Evolutionary conservation across 345 rosid genomes (phyloP).

Genomic region (Aquilaria malaccensis): DNA sequence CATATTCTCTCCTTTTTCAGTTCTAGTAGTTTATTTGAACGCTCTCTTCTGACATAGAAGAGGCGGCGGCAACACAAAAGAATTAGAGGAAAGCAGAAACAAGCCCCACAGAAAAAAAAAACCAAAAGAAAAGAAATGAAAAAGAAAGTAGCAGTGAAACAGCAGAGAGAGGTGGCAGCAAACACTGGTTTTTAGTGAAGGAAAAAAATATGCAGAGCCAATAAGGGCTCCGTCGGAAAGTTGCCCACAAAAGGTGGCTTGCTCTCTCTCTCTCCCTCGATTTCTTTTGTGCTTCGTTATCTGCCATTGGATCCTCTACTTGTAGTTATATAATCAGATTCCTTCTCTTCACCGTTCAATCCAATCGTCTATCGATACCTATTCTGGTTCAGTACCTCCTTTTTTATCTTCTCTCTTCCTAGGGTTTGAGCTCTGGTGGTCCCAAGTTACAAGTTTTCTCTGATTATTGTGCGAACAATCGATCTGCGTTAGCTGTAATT

Average conservation of each 20-base stretch:
- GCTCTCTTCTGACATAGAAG: too few species aligned
- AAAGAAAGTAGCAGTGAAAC: not conserved
- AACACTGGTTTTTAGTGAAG: constrained; percentile 7
- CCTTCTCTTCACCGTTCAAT: constrained; percentile 1
- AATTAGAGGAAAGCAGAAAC: too few species aligned
- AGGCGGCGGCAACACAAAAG: too few species aligned
- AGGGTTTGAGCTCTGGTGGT: not conserved
- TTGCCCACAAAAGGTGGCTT: constrained; percentile 23
- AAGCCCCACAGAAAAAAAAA: too few species aligned
- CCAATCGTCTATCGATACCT: too few species aligned
- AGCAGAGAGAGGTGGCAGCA: not conserved
- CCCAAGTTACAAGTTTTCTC: not conserved
- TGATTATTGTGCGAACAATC: not conserved
- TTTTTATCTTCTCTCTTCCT: not conserved
- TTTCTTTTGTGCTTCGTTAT: not conserved
- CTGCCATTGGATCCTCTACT: constrained; percentile 3
- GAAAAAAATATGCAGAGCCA: constrained; percentile 5
- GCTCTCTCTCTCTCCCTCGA: not conserved
- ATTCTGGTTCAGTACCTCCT: too few species aligned
- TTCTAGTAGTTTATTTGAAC: too few species aligned
- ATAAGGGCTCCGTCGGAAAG: constrained; percentile 30
- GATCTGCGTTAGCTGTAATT: not conserved
- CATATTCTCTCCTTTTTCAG: too few species aligned
- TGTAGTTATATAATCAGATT: not conserved
- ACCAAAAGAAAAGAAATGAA: not conserved